A percentile compares a stretch with the other conserved stretches of the same genome.
phyloP scores from a whole-genome alignment of 2,329 filamentous ascomycete genomes.

The Penicillium glabrum region DNA sequence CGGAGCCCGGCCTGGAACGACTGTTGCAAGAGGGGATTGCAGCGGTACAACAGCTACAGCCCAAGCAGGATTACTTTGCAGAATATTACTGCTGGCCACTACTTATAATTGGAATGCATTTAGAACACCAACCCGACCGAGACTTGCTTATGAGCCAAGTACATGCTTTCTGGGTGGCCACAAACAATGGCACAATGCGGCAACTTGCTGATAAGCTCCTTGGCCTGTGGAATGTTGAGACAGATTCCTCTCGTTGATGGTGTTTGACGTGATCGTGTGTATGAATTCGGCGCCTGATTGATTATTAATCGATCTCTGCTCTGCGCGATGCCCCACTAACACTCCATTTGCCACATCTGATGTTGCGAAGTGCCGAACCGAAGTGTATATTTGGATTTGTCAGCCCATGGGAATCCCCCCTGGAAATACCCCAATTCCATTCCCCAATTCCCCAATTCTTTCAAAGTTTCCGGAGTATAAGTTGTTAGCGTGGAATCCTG shows the following conservation, averaged over 20 bases:
- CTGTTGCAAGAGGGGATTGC: conserved; percentile 15
- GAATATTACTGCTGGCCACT: conserved; percentile 30
- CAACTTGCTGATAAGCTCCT: conserved; percentile 18
- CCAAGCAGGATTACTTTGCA: conserved; percentile 24
- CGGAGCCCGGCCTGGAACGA: not conserved
- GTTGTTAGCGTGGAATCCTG: not conserved
- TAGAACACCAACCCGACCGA: conserved; percentile 3
- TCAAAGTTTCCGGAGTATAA: not conserved
- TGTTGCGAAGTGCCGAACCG: not conserved
- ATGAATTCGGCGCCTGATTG: no score
- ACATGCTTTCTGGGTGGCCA: conserved; percentile 19
- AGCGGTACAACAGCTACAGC: conserved; percentile 14
- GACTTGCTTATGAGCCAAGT: conserved; percentile 16
- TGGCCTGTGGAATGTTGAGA: not conserved
- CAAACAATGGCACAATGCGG: conserved; percentile 25
- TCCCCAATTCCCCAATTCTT: not conserved
- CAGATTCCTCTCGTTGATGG: not conserved
- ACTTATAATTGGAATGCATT: conserved; percentile 17
- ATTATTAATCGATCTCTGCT: not conserved
- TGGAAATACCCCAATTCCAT: not conserved
- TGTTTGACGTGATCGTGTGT: not conserved
- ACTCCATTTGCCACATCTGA: not conserved
- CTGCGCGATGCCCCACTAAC: not conserved
- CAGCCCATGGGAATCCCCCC: not conserved
- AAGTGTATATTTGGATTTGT: not conserved